These are phyloP conservation scores for Komagataella pastoris DNA, from an alignment of 805 yeast genomes.

Conservation along the genomic window DNA sequence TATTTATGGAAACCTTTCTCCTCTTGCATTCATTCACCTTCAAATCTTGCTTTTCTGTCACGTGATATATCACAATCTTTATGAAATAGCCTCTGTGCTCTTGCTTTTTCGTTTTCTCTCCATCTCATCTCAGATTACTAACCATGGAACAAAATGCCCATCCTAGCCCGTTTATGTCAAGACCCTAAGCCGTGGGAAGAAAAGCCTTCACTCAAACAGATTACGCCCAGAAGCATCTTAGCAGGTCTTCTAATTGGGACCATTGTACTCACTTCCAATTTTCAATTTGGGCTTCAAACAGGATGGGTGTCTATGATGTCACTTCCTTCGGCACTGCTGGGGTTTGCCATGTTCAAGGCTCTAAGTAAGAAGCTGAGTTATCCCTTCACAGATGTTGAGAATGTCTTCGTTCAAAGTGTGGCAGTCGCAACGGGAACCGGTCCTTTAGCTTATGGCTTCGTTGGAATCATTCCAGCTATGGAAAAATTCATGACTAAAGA, in stretches of 20 bases:
- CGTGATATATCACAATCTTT: not conserved
- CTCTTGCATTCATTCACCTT: not conserved
- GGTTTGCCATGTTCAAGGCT: constrained; percentile 68
- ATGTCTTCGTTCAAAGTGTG: constrained; percentile 81
- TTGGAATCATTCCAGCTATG: constrained; percentile 92
- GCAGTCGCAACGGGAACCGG: constrained; percentile 98
- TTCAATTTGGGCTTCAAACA: constrained; percentile 92
- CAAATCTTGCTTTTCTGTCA: not conserved
- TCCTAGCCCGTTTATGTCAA: not conserved
- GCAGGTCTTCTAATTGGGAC: constrained; percentile 84
- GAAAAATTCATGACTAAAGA: constrained; percentile 72
- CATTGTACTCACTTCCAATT: constrained; percentile 74
- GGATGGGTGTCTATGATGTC: constrained; percentile 99
- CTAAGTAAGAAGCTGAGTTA: constrained; percentile 20
- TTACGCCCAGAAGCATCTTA: constrained; percentile 59
- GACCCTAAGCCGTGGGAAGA: constrained; percentile 20
- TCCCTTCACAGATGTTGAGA: constrained; percentile 80
- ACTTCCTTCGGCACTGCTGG: constrained; percentile 81
- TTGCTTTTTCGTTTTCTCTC: not conserved
- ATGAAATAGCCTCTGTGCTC: not conserved
- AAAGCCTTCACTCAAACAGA: constrained; percentile 46
- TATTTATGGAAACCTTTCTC: not conserved
- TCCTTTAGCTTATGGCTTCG: constrained; percentile 88
- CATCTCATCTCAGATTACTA: not conserved
- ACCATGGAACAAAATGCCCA: constrained; percentile 1